Evolutionary conservation across 441 rosid genomes (phyloP).

Genomic region (Eugenia klotzschiana): DNA sequence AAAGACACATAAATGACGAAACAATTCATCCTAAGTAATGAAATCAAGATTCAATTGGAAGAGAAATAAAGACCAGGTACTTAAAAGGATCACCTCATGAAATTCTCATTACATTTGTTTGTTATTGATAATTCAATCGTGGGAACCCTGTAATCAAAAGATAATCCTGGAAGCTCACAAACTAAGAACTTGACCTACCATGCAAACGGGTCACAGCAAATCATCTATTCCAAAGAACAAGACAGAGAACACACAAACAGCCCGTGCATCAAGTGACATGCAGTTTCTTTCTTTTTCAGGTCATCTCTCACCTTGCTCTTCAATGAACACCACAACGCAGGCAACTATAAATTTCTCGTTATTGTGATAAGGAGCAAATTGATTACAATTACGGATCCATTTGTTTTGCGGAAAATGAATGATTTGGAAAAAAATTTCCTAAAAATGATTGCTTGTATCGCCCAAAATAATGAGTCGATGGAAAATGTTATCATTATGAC

Average conservation of each 20-base stretch:
- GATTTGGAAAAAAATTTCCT: neutral
- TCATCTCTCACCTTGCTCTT: neutral
- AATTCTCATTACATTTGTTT: neutral
- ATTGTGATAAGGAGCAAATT: neutral
- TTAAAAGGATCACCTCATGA: neutral
- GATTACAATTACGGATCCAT: neutral
- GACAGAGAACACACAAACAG: neutral
- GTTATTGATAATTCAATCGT: neutral
- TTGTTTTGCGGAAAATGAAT: neutral
- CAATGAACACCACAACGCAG: neutral
- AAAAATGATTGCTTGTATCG: neutral
- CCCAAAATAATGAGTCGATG: neutral
- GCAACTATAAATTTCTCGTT: neutral
- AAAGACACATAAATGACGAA: neutral
- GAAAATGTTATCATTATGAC: neutral
- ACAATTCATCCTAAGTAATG: neutral
- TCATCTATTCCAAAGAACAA: neutral
- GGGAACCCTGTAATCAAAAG: neutral
- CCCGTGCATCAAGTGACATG: neutral
- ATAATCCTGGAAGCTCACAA: neutral
- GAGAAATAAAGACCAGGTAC: neutral
- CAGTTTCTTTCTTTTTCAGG: neutral
- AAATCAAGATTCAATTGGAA: neutral
- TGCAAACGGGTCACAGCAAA: neutral
- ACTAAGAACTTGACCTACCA: neutral